A percentile compares a stretch with the other conserved stretches of the same genome.
phyloP scores from a whole-genome alignment of 1,139 yeast genomes.

The Diutina sp. region DNA sequence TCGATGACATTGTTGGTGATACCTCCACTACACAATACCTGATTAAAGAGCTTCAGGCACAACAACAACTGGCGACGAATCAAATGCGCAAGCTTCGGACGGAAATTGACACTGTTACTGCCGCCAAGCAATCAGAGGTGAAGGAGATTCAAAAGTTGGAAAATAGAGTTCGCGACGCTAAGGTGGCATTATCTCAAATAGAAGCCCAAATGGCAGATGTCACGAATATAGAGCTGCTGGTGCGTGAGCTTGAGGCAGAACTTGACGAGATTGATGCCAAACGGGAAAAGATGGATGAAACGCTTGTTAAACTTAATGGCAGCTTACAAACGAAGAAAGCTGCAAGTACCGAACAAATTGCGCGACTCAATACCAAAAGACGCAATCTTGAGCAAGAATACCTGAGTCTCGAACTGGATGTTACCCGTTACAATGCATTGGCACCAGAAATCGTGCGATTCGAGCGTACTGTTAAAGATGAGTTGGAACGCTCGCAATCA shows the following conservation, averaged over 20 bases:
- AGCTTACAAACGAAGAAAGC: neutral
- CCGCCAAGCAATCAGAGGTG: neutral
- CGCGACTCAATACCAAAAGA: neutral
- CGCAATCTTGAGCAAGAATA: neutral
- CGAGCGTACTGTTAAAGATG: slow-evolving; percentile 23
- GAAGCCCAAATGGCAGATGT: neutral
- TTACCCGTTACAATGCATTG: neutral
- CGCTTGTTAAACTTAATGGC: neutral
- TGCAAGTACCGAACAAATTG: neutral
- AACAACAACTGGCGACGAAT: neutral
- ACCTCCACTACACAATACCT: neutral
- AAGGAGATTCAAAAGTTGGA: neutral
- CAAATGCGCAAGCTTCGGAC: neutral
- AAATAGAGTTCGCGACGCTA: neutral
- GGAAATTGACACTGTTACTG: neutral
- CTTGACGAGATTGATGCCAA: slow-evolving; percentile 20
- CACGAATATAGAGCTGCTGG: neutral
- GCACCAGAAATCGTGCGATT: neutral
- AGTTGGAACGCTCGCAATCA: slow-evolving; percentile 33
- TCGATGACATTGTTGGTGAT: slow-evolving; percentile 15
- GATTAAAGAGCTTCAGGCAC: neutral
- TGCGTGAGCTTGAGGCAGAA: slow-evolving; percentile 14
- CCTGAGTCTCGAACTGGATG: neutral
- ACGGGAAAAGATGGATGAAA: neutral
- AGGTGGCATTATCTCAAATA: neutral